These are phyloP conservation scores for Colletotrichum sp. DNA, from an alignment of 2,329 filamentous ascomycete genomes.

Conservation along the genomic window DNA sequence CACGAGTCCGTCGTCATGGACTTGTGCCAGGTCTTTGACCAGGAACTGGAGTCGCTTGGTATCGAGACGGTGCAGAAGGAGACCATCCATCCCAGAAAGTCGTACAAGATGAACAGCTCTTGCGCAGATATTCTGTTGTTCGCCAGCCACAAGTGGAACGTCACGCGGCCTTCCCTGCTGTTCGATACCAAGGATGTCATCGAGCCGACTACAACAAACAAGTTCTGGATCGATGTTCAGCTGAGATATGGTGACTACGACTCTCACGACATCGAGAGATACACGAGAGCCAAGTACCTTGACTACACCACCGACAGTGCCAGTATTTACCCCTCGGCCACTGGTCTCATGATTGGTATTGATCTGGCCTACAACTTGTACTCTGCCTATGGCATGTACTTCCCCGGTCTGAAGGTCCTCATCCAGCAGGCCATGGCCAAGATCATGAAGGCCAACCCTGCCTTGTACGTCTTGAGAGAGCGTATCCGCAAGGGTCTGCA, in stretches of 20 bases:
- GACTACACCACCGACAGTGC: constrained; percentile 99
- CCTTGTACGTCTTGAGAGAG: constrained; percentile 93
- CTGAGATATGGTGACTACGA: constrained; percentile 98
- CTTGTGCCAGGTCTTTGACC: constrained; percentile 96
- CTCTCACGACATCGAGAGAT: constrained; percentile 97
- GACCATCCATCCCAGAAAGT: constrained; percentile 98
- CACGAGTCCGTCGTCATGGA: constrained; percentile 99
- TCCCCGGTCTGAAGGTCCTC: constrained; percentile 94
- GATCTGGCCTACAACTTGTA: constrained; percentile 98
- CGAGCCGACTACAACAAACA: constrained; percentile 93
- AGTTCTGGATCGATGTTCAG: constrained; percentile 99
- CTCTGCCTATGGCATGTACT: constrained; percentile 98
- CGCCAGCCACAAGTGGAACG: constrained; percentile 98
- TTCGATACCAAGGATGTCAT: constrained; percentile 98
- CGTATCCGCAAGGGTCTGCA: constrained; percentile 98
- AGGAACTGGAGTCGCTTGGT: constrained; percentile 92
- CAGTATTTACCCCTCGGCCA: constrained; percentile 97
- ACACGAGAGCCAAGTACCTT: constrained; percentile 96
- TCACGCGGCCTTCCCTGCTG: constrained; percentile 88
- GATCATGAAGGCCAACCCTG: constrained; percentile 99
- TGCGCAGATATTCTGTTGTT: constrained; percentile 97
- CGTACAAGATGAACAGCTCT: constrained; percentile 99
- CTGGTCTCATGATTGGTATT: constrained; percentile 96
- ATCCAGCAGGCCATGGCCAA: constrained; percentile 99
- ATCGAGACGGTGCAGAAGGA: constrained; percentile 99